Percentiles rank a stretch among this genome's conserved stretches.
Evolutionary conservation across 2,329 filamentous ascomycete genomes (phyloP).

Genomic region (Fulvia fulva): DNA sequence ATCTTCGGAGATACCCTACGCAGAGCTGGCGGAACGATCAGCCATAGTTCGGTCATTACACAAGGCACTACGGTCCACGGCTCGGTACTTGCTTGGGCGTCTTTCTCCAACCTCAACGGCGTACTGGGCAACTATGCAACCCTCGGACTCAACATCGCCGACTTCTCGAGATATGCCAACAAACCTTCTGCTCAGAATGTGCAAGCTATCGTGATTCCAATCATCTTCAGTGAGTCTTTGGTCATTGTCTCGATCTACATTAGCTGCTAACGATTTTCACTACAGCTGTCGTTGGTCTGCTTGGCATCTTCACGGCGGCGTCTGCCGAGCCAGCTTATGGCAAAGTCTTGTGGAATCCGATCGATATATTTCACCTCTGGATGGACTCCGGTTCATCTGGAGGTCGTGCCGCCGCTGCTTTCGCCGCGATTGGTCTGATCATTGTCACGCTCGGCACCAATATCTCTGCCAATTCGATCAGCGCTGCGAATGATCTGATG

Average conservation of each 20-base stretch:
- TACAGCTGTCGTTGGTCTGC: slow-evolving; percentile 42
- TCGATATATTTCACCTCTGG: slow-evolving; percentile 36
- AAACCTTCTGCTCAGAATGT: slow-evolving; percentile 30
- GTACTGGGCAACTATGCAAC: slow-evolving; percentile 34
- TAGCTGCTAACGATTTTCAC: background rate
- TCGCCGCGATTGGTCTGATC: slow-evolving; percentile 43
- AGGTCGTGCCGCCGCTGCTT: slow-evolving; percentile 27
- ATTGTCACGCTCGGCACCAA: slow-evolving; percentile 51
- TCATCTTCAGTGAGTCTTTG: slow-evolving; percentile 43
- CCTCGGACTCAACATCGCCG: slow-evolving; percentile 32
- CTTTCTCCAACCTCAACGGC: slow-evolving; percentile 28
- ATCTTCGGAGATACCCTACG: slow-evolving; percentile 31
- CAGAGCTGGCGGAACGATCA: slow-evolving; percentile 29
- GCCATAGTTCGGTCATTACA: slow-evolving; percentile 31
- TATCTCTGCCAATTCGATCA: slow-evolving; percentile 51
- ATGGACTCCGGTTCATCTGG: slow-evolving; percentile 19
- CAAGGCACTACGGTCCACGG: slow-evolving; percentile 25
- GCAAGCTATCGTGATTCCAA: slow-evolving; percentile 40
- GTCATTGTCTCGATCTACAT: background rate
- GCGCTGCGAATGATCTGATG: slow-evolving; percentile 52
- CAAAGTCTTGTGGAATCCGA: slow-evolving; percentile 36
- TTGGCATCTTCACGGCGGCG: slow-evolving; percentile 50
- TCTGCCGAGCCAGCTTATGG: slow-evolving; percentile 52
- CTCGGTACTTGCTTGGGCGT: slow-evolving; percentile 28
- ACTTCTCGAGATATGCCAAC: slow-evolving; percentile 34